phyloP scores from a whole-genome alignment of 768 basidiomycete genomes.

The Glaciozyma martinii region DNA sequence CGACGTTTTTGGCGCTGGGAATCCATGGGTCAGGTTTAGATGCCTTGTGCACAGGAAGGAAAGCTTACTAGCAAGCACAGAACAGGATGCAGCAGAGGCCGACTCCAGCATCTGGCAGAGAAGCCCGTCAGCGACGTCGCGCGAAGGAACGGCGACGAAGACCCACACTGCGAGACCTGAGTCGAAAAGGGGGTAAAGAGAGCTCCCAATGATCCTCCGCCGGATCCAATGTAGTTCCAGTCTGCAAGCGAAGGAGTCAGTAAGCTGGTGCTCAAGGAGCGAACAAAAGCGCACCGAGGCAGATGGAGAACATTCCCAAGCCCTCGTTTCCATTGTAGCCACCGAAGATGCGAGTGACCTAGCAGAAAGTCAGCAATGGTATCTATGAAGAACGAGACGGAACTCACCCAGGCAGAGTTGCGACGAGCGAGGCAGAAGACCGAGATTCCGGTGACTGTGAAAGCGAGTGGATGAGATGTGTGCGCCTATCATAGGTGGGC shows the following conservation, averaged over 20 bases:
- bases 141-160: too few species aligned
- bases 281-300: background rate
- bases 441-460: conserved; percentile 31
- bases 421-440: conserved; percentile 41
- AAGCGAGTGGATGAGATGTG: too few species aligned
- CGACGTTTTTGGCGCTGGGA: too few species aligned
- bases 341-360: conserved; percentile 42
- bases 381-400: conserved; percentile 33
- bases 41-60: background rate
- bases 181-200: conserved; percentile 38
- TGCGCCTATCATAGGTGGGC: too few species aligned
- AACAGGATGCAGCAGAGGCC: conserved; percentile 34
- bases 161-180: conserved; percentile 30
- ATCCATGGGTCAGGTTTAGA: too few species aligned
- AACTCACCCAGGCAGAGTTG: conserved; percentile 35
- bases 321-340: conserved; percentile 43
- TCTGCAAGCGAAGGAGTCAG: background rate
- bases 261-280: background rate
- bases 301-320: conserved; percentile 29
- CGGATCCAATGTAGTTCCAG: conserved; percentile 19
- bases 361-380: too few species aligned
- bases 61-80: conserved; percentile 18
- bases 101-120: conserved; percentile 22
- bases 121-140: too few species aligned
- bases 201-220: conserved; percentile 15